phyloP scores from a whole-genome alignment of 2,329 filamentous ascomycete species.

The Juglanconis sp. region DNA sequence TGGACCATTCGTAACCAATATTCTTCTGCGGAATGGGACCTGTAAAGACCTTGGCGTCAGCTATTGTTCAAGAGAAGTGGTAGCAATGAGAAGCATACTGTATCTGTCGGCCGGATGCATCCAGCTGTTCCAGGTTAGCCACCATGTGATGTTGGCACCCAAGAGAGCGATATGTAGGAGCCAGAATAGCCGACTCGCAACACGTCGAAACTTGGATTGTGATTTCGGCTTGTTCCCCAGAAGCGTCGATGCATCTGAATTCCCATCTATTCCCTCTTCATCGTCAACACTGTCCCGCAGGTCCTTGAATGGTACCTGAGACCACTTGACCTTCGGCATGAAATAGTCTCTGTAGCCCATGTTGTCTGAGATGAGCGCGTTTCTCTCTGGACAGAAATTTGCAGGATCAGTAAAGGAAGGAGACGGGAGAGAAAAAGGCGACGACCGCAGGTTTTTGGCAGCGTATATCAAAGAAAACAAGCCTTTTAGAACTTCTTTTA shows the following conservation, averaged over 20 bases:
- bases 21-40: not conserved
- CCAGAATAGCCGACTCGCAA: not conserved
- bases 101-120: not conserved
- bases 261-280: not conserved
- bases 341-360: conserved; percentile 6
- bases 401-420: not conserved
- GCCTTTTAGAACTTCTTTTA: not conserved
- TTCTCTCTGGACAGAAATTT: not conserved
- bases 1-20: not conserved
- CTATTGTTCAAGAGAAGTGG: not conserved
- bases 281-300: not conserved
- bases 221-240: not conserved
- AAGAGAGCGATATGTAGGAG: not conserved
- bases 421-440: not conserved
- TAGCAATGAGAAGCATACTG: not conserved
- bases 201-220: not conserved
- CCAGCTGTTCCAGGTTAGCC: not conserved
- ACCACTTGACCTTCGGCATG: not conserved
- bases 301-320: not conserved
- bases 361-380: not conserved
- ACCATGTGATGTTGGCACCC: not conserved
- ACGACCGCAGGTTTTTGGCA: not conserved
- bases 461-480: not conserved
- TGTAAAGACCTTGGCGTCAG: not conserved
- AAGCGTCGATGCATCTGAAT: not conserved